phyloP scores from a whole-genome alignment of 2,329 filamentous ascomycete genomes.

The Nemania diffusa region DNA sequence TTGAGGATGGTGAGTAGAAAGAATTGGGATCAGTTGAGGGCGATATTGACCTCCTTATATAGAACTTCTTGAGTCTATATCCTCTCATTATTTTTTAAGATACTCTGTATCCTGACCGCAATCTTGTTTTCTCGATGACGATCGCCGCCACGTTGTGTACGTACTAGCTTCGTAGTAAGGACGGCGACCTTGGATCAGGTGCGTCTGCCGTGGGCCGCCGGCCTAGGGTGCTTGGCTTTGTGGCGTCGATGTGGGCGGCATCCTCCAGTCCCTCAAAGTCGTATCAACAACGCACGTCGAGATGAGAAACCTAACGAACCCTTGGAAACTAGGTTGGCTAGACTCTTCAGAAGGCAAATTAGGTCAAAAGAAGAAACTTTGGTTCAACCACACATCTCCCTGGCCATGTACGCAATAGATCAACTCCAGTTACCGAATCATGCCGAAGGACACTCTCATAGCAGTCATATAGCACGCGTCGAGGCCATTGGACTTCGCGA shows the following conservation, averaged over 20 bases:
- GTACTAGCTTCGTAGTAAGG: constrained; percentile 1
- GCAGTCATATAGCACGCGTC: neutral
- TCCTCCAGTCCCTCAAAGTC: constrained; percentile 14
- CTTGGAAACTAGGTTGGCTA: constrained; percentile 4
- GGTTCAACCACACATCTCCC: constrained; percentile 8
- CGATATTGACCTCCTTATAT: constrained; percentile 34
- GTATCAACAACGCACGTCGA: constrained; percentile 17
- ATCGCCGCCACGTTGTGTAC: constrained; percentile 12
- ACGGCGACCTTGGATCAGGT: constrained; percentile 18
- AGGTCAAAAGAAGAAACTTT: constrained; percentile 5
- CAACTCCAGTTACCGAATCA: constrained; percentile 8
- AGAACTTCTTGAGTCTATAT: too few species aligned
- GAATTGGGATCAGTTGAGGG: constrained; percentile 7
- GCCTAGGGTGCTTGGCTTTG: constrained; percentile 8
- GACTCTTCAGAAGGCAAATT: constrained; percentile 19
- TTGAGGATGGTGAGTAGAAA: constrained; percentile 29
- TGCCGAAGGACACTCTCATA: neutral
- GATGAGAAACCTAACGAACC: constrained; percentile 12
- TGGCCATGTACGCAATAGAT: neutral
- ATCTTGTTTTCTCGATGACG: constrained; percentile 30
- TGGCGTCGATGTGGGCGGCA: constrained; percentile 31
- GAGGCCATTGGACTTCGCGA: neutral
- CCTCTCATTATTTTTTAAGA: constrained; percentile 1
- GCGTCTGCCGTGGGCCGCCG: constrained; percentile 10
- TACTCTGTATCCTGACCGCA: constrained; percentile 8